Percentiles rank a stretch among this genome's conserved stretches.
Conservation (phyloP, 805 yeast species). For the Wickerhamiella alocasiicola region DNA sequence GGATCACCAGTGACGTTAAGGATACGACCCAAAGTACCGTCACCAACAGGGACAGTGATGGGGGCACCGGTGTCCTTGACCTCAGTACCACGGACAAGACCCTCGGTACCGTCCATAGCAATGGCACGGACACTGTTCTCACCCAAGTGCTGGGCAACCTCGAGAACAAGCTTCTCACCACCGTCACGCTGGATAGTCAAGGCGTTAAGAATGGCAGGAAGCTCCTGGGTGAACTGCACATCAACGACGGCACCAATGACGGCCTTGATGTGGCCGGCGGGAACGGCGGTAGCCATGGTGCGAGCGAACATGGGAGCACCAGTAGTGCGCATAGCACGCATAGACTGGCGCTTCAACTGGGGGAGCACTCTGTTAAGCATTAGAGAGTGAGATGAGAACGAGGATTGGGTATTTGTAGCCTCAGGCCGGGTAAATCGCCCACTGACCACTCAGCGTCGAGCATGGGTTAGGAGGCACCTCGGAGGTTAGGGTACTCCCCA, state of each 20-base stretch:
- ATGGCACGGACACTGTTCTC: slow-evolving; percentile 99
- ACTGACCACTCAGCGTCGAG: background rate
- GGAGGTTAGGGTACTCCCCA: slow-evolving; percentile 11
- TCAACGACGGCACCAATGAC: slow-evolving; percentile 31
- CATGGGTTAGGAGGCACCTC: slow-evolving; percentile 7
- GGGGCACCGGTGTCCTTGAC: slow-evolving; percentile 97
- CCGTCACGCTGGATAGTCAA: slow-evolving; percentile 69
- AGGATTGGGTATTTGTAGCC: slow-evolving; percentile 12
- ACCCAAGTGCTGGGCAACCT: slow-evolving; percentile 99
- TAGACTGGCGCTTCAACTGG: slow-evolving; percentile 23
- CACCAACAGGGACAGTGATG: slow-evolving; percentile 97
- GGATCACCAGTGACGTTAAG: slow-evolving; percentile 98
- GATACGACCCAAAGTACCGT: slow-evolving; percentile 98
- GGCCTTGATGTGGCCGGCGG: slow-evolving; percentile 21
- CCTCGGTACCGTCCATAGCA: slow-evolving; percentile 99
- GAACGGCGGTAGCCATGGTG: slow-evolving; percentile 19
- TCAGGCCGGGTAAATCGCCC: slow-evolving; percentile 10
- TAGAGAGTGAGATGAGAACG: slow-evolving; percentile 1
- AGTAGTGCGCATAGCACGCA: slow-evolving; percentile 18
- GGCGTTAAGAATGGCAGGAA: slow-evolving; percentile 96
- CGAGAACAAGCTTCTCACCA: slow-evolving; percentile 75
- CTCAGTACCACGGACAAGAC: slow-evolving; percentile 92
- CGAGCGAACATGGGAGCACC: slow-evolving; percentile 19
- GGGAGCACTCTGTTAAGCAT: slow-evolving; percentile 25
- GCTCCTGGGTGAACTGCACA: slow-evolving; percentile 94